These are phyloP conservation scores for Diaporthe vexans DNA, from an alignment of 2,329 filamentous ascomycete genomes.

Conservation along the genomic window DNA sequence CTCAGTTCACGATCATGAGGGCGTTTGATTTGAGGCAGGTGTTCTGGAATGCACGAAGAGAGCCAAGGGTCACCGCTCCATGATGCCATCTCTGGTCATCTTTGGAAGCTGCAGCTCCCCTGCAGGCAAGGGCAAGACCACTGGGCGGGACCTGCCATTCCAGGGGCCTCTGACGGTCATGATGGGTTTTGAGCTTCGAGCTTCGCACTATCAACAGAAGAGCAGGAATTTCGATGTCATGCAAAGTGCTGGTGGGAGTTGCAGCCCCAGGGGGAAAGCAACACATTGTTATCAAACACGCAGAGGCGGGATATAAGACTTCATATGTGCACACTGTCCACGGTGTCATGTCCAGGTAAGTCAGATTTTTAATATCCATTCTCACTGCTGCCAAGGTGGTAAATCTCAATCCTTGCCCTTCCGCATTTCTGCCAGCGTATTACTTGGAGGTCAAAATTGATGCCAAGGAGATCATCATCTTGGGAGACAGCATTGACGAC, in stretches of 20 bases:
- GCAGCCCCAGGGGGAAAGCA: too few relatives aligned
- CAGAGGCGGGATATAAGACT: not conserved
- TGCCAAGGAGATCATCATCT: not conserved
- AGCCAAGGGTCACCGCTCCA: not conserved
- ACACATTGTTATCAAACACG: not conserved
- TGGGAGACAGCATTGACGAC: not conserved
- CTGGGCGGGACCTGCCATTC: not conserved
- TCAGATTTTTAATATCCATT: not conserved
- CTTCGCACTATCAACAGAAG: not conserved
- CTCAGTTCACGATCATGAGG: not conserved
- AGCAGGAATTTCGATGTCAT: too few relatives aligned
- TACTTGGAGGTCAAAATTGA: not conserved
- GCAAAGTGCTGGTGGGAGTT: too few relatives aligned
- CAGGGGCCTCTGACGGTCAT: not conserved
- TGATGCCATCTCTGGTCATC: not conserved
- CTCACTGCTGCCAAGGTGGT: conserved; percentile 1
- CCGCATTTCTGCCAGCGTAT: not conserved
- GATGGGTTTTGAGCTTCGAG: not conserved
- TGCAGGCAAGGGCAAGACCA: not conserved
- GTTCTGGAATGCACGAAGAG: not conserved
- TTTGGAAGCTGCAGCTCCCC: not conserved
- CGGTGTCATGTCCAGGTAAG: not conserved
- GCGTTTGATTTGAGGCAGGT: fast-evolving
- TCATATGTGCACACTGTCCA: not conserved
- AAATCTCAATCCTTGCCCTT: not conserved